Conservation (phyloP, 208 protist species). For the Acanthamoeba castellanii region DNA sequence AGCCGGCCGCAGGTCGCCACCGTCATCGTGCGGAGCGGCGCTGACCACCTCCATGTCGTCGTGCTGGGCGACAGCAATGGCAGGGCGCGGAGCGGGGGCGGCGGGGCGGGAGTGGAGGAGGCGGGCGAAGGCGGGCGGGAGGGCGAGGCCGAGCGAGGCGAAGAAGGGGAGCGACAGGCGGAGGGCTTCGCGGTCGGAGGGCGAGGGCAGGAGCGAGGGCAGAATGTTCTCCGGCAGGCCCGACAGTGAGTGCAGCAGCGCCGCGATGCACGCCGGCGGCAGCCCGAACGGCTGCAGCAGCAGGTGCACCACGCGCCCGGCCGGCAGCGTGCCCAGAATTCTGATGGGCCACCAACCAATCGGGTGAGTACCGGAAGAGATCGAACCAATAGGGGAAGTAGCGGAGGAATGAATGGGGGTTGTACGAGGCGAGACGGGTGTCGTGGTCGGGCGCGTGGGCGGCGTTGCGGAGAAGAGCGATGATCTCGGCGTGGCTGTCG, state of each 20-base stretch:
- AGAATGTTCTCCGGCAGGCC: conserved; percentile 2
- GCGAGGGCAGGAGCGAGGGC: conserved; percentile 11
- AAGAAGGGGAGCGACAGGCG: conserved; percentile 33
- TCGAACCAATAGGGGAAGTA: background rate
- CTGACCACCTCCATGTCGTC: background rate
- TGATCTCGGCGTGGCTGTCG: background rate
- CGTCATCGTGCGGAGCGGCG: too few relatives aligned
- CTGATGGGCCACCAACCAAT: background rate
- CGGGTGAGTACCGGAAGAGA: background rate
- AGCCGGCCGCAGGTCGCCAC: background rate
- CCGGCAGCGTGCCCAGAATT: background rate
- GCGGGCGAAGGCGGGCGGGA: background rate
- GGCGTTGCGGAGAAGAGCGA: background rate
- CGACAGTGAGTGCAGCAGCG: background rate
- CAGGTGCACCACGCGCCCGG: background rate
- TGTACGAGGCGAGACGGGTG: background rate
- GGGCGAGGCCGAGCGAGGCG: background rate
- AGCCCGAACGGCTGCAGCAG: conserved; percentile 52
- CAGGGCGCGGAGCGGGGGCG: background rate
- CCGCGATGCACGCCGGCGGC: background rate
- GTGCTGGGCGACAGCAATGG: background rate
- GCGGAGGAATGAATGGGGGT: background rate
- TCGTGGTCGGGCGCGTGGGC: background rate
- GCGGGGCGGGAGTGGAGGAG: conserved; percentile 9
- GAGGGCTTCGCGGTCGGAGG: conserved; percentile 31